Conservation (phyloP, 306 rosid species). For the Abrus precatorius region DNA sequence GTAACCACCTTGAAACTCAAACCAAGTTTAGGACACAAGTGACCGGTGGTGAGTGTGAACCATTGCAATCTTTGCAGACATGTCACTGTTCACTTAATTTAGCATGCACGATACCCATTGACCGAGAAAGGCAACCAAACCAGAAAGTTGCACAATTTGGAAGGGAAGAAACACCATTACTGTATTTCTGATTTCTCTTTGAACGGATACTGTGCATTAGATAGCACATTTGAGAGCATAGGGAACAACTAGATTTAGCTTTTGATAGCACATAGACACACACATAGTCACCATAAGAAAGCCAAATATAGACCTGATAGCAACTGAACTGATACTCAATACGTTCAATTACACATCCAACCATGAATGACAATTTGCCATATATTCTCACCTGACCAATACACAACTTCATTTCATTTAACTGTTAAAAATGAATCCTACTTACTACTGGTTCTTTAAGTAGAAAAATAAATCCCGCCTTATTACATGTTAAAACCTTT, state of each 20-base stretch:
- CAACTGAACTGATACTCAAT: conserved; percentile 16
- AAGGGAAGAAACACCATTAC: not conserved
- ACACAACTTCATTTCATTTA: not conserved
- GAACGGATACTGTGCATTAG: not conserved
- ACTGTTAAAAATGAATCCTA: conserved; percentile 13
- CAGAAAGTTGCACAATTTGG: not conserved
- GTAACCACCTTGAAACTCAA: conserved; percentile 35
- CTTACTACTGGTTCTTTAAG: conserved; percentile 20
- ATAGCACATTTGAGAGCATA: not conserved
- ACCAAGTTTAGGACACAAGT: conserved; percentile 14
- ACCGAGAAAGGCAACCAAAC: not conserved
- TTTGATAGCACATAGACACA: too few relatives aligned
- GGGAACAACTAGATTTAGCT: not conserved
- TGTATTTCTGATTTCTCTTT: not conserved
- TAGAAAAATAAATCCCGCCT: conserved; percentile 18
- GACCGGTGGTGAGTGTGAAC: conserved; percentile 18
- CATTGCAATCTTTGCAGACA: conserved; percentile 25
- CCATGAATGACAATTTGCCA: not conserved
- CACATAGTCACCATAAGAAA: conserved; percentile 8
- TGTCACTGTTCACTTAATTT: conserved; percentile 19
- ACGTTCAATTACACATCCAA: not conserved
- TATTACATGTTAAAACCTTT: not conserved
- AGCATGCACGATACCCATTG: conserved; percentile 6
- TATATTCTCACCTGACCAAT: conserved; percentile 19
- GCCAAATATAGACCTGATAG: not conserved